Evolutionary conservation across 768 basidiomycete species (phyloP).

Genomic region (Suillus paluster): DNA sequence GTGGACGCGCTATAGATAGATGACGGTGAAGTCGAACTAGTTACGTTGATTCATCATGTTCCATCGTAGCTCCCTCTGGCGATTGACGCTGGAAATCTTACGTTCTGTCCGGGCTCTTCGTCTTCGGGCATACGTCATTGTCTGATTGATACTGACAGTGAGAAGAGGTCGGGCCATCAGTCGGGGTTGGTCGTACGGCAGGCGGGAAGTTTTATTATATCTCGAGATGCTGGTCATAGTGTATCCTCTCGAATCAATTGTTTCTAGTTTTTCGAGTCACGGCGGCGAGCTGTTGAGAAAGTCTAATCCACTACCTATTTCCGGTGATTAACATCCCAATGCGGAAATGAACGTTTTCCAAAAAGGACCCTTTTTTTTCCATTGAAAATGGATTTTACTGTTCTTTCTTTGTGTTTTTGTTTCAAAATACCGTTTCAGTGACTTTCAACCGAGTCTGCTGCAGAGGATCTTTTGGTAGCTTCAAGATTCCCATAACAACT

Average conservation of each 20-base stretch:
- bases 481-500: not conserved
- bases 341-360: not conserved
- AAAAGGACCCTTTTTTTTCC: not conserved
- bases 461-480: not conserved
- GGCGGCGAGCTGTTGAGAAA: not conserved
- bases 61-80: not conserved
- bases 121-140: not conserved
- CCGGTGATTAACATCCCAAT: not conserved
- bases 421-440: not conserved
- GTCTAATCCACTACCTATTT: not conserved
- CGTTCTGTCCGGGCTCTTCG: not conserved
- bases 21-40: not conserved
- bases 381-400: not conserved
- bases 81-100: not conserved
- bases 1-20: conserved; percentile 5
- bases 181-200: no score
- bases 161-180: not conserved
- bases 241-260: no score
- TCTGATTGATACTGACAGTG: not conserved
- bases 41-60: not conserved
- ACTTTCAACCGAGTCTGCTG: no score
- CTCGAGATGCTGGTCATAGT: no score
- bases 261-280: no score
- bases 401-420: not conserved
- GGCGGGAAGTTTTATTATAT: no score